phyloP scores from a whole-genome alignment of 1,284 basidiomycete species.

The Veloporphyrellus conicus region DNA sequence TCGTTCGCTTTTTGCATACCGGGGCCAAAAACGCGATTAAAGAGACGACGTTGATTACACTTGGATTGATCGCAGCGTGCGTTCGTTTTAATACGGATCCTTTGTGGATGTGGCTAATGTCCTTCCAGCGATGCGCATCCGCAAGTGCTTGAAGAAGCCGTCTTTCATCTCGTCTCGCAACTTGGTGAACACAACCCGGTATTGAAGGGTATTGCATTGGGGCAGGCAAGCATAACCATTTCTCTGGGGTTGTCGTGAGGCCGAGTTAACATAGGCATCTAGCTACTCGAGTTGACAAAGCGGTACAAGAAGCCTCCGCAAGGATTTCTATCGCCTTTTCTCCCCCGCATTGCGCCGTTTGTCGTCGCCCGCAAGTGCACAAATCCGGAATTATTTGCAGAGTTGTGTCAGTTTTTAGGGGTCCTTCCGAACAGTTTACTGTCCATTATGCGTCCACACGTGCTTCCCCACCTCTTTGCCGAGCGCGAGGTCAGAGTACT shows the following conservation, averaged over 20 bases:
- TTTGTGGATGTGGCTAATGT: conserved; percentile 3
- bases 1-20: conserved; percentile 47
- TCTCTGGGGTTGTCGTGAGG: conserved; percentile 1
- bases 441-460: conserved; percentile 58
- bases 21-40: conserved; percentile 42
- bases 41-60: conserved; percentile 59
- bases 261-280: conserved; percentile 12
- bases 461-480: conserved; percentile 70
- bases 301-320: conserved; percentile 65
- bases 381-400: conserved; percentile 56
- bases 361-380: conserved; percentile 57
- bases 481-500: conserved; percentile 53
- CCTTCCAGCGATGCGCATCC: conserved; percentile 44
- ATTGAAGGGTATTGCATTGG: conserved; percentile 63
- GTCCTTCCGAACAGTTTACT: conserved; percentile 62
- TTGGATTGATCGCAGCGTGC: conserved; percentile 63
- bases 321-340: conserved; percentile 64
- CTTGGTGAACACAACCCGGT: conserved; percentile 65
- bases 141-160: conserved; percentile 54
- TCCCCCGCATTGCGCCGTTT: conserved; percentile 65
- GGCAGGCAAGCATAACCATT: conserved; percentile 42
- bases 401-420: conserved; percentile 61
- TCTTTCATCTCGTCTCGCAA: conserved; percentile 67
- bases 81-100: conserved; percentile 21
- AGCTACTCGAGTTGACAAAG: conserved; percentile 62